phyloP scores from a whole-genome alignment of 306 rosid species.

The Senna siamea region DNA sequence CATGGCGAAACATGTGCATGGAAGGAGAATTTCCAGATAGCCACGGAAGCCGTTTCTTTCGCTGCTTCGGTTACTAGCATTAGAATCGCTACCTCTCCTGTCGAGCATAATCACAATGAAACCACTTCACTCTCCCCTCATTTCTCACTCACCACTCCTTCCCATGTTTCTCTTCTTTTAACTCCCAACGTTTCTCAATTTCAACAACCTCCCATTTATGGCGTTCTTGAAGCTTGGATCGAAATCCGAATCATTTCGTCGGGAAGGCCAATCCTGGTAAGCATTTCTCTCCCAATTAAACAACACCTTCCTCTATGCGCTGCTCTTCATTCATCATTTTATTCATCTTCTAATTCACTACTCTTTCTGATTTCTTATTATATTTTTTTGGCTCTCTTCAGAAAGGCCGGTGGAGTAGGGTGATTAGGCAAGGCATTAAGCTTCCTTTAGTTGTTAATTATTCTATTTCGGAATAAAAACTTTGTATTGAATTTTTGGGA shows the following conservation, averaged over 20 bases:
- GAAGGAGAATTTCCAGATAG: slow-evolving; percentile 30
- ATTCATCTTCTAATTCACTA: too few relatives aligned
- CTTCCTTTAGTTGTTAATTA: neutral
- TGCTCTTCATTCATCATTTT: too few relatives aligned
- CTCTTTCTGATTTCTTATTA: too few relatives aligned
- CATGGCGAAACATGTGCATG: too few relatives aligned
- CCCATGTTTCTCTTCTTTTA: too few relatives aligned
- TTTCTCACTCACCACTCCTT: too few relatives aligned
- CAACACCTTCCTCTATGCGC: neutral
- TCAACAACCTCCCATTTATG: slow-evolving; percentile 38
- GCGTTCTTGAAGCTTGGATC: slow-evolving; percentile 78
- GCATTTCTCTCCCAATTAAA: neutral
- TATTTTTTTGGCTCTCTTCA: too few relatives aligned
- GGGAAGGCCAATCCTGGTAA: slow-evolving; percentile 73
- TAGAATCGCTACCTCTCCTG: slow-evolving; percentile 57
- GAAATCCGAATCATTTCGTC: slow-evolving; percentile 73
- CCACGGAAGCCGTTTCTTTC: slow-evolving; percentile 44
- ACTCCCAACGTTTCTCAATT: neutral
- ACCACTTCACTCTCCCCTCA: slow-evolving; percentile 29
- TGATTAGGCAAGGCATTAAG: neutral
- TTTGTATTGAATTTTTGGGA: neutral
- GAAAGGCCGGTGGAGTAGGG: too few relatives aligned
- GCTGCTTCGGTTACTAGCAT: slow-evolving; percentile 56
- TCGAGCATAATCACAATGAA: slow-evolving; percentile 40
- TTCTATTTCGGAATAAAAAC: slow-evolving; percentile 22